Conservation (phyloP, 2,329 filamentous ascomycete species). For the Alternaria viburni region DNA sequence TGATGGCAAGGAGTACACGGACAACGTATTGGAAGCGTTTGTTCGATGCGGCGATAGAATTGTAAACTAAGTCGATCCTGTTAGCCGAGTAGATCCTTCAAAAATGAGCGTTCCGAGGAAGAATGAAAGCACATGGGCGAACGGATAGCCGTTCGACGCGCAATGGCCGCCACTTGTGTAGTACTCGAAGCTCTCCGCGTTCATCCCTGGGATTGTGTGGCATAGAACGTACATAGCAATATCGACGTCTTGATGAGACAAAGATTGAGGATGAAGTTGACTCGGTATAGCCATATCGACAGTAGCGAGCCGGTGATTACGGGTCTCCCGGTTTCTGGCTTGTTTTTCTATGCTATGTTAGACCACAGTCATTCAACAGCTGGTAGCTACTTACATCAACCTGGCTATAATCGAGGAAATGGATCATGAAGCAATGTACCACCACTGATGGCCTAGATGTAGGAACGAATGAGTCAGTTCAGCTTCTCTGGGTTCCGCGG, state of each 20-base stretch:
- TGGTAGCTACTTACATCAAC: conserved; percentile 17
- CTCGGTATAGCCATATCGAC: conserved; percentile 36
- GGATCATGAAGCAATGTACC: conserved; percentile 35
- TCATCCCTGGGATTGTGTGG: neutral
- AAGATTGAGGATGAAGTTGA: conserved; percentile 37
- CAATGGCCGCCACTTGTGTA: neutral
- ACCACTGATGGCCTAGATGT: conserved; percentile 26
- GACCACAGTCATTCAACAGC: neutral
- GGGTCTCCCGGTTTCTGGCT: conserved; percentile 9
- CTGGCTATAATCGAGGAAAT: conserved; percentile 29
- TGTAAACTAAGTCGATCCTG: conserved; percentile 31
- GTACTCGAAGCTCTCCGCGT: neutral
- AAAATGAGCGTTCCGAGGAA: neutral
- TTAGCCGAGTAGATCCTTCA: neutral
- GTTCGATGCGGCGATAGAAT: conserved; percentile 35
- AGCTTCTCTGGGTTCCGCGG: neutral
- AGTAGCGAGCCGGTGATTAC: conserved; percentile 23
- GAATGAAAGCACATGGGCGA: neutral
- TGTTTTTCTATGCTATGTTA: neutral
- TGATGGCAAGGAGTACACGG: conserved; percentile 27
- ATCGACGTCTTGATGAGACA: conserved; percentile 44
- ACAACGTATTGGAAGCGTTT: conserved; percentile 33
- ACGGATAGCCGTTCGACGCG: neutral
- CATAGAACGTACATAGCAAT: conserved; percentile 25
- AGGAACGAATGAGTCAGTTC: neutral